Base-by-base conservation (phyloP, 2,329 filamentous ascomycete species). In the Diplodia seriata region DNA sequence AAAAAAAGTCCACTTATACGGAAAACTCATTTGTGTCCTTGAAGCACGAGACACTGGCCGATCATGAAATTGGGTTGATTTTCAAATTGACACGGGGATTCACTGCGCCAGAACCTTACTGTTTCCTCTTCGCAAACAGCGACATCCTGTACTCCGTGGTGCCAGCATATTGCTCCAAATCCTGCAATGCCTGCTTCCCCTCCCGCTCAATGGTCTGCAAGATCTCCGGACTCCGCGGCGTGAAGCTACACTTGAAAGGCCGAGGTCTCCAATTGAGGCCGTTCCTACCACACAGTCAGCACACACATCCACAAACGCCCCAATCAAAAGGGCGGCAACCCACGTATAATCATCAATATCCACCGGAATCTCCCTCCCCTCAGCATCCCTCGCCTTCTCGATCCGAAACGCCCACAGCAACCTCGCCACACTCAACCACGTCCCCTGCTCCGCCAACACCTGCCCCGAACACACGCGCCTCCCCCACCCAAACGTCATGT, bases 361-460 rank as follows among this genome's bases (percentile, higher is more conserved):
- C 49, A 88, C 84, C 1, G 83, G 81, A 20, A 85, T 78, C 20
- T 81, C 78, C 29, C 79, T 81, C 0, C 85, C 85, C 36, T 76
- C 69, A 33, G 72, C 72, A 72, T 82, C 79, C 14, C 79, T 67
- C 38, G 75, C 79, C 54, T 81, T 79, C 64, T 79, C 74, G 68
- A 88, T 83, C 66, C 81, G 79, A 72, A 88, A 89, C 0, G 81
- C 86, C 85, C 87, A 89, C 7, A 89, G 77, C 33, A 88, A 72
- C 15, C 86, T 77, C 9, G 85, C 84, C 54, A 89, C 80, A 0
- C 84, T 86, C 71, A 89, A 83, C 81, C 85, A 88, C 0, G 85
- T 85, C 6, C 86, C 85, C 72, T 87, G 85, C 74, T 89, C 86
- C 1, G 86, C 86, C 20, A 89, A 78, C 64, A 87, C 84, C 36